Evolutionary conservation across 768 basidiomycete genomes (phyloP), one percentile per base, ranked within the genome.

Genomic region (Fibroporia radiculosa): DNA sequence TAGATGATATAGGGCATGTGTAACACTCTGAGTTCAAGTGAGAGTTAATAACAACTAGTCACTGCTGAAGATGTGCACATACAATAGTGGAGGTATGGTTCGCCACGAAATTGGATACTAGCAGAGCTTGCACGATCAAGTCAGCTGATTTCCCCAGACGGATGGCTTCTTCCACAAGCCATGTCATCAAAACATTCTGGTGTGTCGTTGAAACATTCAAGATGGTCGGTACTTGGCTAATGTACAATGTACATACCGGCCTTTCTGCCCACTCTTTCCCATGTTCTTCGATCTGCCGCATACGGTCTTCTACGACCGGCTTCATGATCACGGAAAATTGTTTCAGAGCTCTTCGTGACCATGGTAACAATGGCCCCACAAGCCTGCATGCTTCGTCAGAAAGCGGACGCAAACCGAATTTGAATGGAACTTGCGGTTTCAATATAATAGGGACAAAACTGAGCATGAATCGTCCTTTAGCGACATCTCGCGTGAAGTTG

Each of bases 111-210:
- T 67, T 68, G 24, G 62, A 37, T n/a, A 45, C 12, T 10, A 65
- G 47, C 6, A 66, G 28, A 16, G 51, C 48, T 3, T 47, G 40
- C 7, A 63, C 61, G 6, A 73, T 51, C 25, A 65, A 59, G n/a
- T 52, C 53, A 7, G 65, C 43, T 0, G 59, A 62, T 16, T 59
- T 54, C 42, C 66, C 62, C 3, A 58, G 37, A 20, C 56, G 63
- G 23, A 57, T 37, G 0, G 69, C 68, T 13, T 57, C 56, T 27
- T 69, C 69, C 31, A 74, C 54, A 14, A 74, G 50, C 74, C 73
- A 76, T 24, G 61, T 62, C 10, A 74, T 60, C 36, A 70, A 55
- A 48, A 75, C 72, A 42, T 71, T 69, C 74, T 71, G 3, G 20
- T 20, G 27, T 11, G 20, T n/a, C 10, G n/a, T 31, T n/a, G n/a